A percentile compares a stretch with the other conserved stretches of the same genome.
These are phyloP conservation scores for Solanum hybrid DNA, from an alignment of 305 asterid species.

Conservation along the genomic window DNA sequence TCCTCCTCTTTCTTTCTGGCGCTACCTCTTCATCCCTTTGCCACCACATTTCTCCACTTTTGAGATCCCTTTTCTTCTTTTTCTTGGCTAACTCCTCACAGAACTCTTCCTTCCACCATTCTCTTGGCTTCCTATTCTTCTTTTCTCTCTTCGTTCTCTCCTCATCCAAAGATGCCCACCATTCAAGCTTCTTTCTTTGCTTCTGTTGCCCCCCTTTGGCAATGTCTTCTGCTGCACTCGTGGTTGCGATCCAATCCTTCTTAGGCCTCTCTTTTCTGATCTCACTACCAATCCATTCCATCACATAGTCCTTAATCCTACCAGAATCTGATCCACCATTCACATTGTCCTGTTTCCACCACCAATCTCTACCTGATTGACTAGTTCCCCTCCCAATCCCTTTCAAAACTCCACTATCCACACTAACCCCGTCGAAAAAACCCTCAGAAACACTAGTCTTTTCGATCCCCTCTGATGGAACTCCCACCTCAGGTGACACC, in stretches of 20 bases:
- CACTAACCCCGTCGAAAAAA: slow-evolving; percentile 43
- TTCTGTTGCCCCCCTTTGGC: slow-evolving; percentile 24
- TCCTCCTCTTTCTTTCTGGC: slow-evolving; percentile 50
- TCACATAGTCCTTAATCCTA: slow-evolving; percentile 78
- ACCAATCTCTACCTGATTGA: slow-evolving; percentile 70
- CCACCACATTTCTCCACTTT: slow-evolving; percentile 66
- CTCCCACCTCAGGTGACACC: slow-evolving; percentile 17
- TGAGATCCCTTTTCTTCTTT: slow-evolving; percentile 43
- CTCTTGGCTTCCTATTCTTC: slow-evolving; percentile 54
- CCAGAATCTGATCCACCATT: slow-evolving; percentile 65
- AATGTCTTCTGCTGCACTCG: slow-evolving; percentile 27
- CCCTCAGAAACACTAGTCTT: slow-evolving; percentile 55
- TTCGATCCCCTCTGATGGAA: slow-evolving; percentile 44
- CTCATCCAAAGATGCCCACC: slow-evolving; percentile 67
- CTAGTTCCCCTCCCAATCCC: slow-evolving; percentile 37
- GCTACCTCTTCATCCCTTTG: slow-evolving; percentile 55
- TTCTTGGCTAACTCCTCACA: slow-evolving; percentile 70
- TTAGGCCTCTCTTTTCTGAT: slow-evolving; percentile 69
- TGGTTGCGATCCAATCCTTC: slow-evolving; percentile 53
- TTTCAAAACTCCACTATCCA: slow-evolving; percentile 47
- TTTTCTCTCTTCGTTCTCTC: slow-evolving; percentile 37
- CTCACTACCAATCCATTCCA: slow-evolving; percentile 96
- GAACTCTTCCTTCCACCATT: slow-evolving; percentile 97
- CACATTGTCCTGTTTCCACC: slow-evolving; percentile 84
- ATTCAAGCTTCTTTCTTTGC: slow-evolving; percentile 53